phyloP scores from a whole-genome alignment of 1,284 basidiomycete genomes.

The Ganoderma boninense region DNA sequence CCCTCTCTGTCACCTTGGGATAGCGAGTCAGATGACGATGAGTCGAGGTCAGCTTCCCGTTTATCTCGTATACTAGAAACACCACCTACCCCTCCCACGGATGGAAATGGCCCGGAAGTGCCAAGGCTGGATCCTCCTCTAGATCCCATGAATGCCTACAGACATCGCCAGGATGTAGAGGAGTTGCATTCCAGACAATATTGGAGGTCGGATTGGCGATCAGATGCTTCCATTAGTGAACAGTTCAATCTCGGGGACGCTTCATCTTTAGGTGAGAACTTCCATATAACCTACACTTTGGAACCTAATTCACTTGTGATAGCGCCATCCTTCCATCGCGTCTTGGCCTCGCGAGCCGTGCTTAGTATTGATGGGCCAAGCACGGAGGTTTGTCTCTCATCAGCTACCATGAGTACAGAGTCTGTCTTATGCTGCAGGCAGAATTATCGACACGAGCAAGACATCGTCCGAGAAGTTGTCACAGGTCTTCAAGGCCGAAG shows the following conservation, averaged over 20 bases:
- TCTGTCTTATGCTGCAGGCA: conserved; percentile 39
- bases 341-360: conserved; percentile 42
- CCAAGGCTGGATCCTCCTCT: conserved; percentile 1
- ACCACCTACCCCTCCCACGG: conserved; percentile 13
- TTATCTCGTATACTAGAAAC: conserved; percentile 53
- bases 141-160: conserved; percentile 39
- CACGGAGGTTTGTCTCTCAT: conserved; percentile 40
- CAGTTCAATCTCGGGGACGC: conserved; percentile 70
- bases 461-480: conserved; percentile 77
- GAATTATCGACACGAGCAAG: conserved; percentile 75
- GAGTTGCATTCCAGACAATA: conserved; percentile 68
- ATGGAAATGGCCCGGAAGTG: neutral
- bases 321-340: conserved; percentile 51
- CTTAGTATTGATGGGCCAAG: conserved; percentile 40
- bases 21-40: conserved; percentile 51
- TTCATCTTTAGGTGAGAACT: conserved; percentile 66
- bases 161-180: conserved; percentile 61
- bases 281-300: neutral
- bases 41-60: conserved; percentile 55
- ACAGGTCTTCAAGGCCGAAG: conserved; percentile 75
- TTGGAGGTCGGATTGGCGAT: conserved; percentile 71
- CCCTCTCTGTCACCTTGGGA: conserved; percentile 59
- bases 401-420: too few species aligned
- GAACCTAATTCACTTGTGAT: neutral
- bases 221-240: conserved; percentile 50